Evolutionary conservation across 805 yeast species (phyloP).

Genomic region (Debaryomyces hansenii): DNA sequence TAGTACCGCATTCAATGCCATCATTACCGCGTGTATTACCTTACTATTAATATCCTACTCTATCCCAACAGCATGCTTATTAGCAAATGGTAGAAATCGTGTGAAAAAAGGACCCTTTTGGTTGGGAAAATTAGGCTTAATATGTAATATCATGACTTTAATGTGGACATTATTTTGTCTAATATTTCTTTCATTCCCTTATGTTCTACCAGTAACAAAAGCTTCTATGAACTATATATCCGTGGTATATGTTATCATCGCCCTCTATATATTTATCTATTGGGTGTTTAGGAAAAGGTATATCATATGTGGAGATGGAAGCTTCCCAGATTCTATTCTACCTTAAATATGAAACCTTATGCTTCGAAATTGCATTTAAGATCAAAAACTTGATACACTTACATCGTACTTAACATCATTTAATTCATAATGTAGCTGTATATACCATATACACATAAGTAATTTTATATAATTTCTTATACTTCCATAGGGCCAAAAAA

Average conservation of each 20-base stretch:
- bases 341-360: too few relatives aligned
- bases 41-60: conserved; percentile 36
- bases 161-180: conserved; percentile 37
- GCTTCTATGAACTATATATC: conserved; percentile 1
- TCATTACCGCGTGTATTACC: conserved; percentile 34
- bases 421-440: not conserved
- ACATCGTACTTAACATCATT: too few relatives aligned
- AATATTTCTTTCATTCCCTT: conserved; percentile 40
- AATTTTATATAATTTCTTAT: conserved; percentile 3
- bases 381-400: too few relatives aligned
- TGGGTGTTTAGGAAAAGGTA: not conserved
- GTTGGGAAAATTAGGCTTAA: conserved; percentile 38
- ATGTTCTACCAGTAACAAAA: not conserved
- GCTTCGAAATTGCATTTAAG: too few relatives aligned
- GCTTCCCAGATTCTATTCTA: too few relatives aligned
- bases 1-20: conserved; percentile 41
- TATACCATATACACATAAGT: not conserved
- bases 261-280: not conserved
- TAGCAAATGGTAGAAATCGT: conserved; percentile 37
- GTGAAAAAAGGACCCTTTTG: conserved; percentile 43
- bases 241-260: not conserved
- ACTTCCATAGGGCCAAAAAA: conserved; percentile 34
- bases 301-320: too few relatives aligned
- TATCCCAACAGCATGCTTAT: conserved; percentile 36
- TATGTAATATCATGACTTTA: conserved; percentile 33